Conservation (phyloP, 2,329 filamentous ascomycete species). For the Tolypocladium album region DNA sequence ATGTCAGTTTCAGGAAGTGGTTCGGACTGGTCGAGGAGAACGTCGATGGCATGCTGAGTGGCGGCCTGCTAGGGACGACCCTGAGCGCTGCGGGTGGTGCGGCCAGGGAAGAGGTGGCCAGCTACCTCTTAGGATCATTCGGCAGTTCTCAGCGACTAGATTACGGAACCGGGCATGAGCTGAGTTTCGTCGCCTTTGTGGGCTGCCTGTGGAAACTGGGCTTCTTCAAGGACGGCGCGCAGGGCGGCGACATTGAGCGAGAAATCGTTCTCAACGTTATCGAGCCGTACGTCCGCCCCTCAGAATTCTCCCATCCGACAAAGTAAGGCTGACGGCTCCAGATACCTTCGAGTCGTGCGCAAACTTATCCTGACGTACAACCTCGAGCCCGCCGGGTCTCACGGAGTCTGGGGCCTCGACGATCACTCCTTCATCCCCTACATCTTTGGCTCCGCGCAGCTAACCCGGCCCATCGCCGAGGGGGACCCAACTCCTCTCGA, state of each 20-base stretch:
- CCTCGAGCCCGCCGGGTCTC: constrained; percentile 88
- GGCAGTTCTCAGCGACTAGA: constrained; percentile 84
- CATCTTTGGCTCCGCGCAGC: constrained; percentile 87
- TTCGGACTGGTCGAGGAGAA: constrained; percentile 55
- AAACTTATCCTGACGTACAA: constrained; percentile 82
- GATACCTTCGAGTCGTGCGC: constrained; percentile 72
- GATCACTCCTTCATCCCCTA: constrained; percentile 93
- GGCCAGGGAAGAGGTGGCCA: constrained; percentile 56
- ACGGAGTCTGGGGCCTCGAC: constrained; percentile 97
- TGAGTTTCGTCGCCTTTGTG: constrained; percentile 89
- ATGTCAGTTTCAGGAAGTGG: constrained; percentile 84
- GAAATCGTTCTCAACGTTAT: constrained; percentile 73
- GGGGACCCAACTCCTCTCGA: constrained; percentile 58
- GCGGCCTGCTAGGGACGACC: constrained; percentile 17
- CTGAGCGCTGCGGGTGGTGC: constrained; percentile 23
- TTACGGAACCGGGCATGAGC: constrained; percentile 91
- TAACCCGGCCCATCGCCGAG: constrained; percentile 62
- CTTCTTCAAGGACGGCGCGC: constrained; percentile 52
- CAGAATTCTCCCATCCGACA: neutral
- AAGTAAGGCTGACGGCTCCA: constrained; percentile 19
- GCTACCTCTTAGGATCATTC: constrained; percentile 77
- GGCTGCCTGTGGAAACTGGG: constrained; percentile 85
- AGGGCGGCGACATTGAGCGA: constrained; percentile 54
- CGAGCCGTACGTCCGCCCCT: constrained; percentile 50
- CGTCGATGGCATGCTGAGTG: constrained; percentile 26